Percentiles rank a stretch among this genome's conserved stretches.
phyloP scores from a whole-genome alignment of 331 rosid genomes.

The Ulmus americana region DNA sequence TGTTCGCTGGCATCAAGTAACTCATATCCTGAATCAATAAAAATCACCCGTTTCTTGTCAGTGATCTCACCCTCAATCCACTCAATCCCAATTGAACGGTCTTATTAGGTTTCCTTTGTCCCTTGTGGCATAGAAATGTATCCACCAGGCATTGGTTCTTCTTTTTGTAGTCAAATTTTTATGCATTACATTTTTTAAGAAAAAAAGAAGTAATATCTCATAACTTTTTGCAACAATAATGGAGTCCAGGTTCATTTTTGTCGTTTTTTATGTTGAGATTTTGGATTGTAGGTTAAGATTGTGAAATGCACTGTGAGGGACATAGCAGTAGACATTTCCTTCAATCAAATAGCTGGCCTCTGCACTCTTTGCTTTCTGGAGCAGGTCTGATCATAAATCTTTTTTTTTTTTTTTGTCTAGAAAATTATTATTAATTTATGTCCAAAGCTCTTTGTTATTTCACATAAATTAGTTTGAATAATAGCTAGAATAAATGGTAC shows the following conservation, averaged over 20 bases:
- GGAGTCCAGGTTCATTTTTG: neutral
- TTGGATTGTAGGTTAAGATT: conserved; percentile 73
- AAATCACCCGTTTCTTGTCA: too few relatives aligned
- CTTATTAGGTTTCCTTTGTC: too few relatives aligned
- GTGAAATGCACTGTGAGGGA: conserved; percentile 70
- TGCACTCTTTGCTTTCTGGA: conserved; percentile 88
- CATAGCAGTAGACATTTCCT: conserved; percentile 81
- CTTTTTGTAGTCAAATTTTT: neutral
- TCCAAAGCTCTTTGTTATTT: neutral
- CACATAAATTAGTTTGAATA: neutral
- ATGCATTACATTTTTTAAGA: neutral
- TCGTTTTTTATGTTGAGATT: neutral
- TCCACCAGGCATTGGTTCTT: neutral
- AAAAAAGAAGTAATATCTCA: conserved; percentile 4
- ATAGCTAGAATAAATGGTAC: neutral
- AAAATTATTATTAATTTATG: too few relatives aligned
- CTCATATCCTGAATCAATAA: too few relatives aligned
- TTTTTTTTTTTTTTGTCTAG: too few relatives aligned
- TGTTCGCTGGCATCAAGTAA: too few relatives aligned
- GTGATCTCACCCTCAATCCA: too few relatives aligned
- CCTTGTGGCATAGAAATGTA: neutral
- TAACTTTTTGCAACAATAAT: neutral
- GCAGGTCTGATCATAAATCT: conserved; percentile 44
- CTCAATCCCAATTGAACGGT: too few relatives aligned
- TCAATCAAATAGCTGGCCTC: conserved; percentile 88